Percentiles rank a stretch among this genome's conserved stretches.
Conservation (phyloP, 73 alveolate genomes). For the Paramecium caudatum region DNA sequence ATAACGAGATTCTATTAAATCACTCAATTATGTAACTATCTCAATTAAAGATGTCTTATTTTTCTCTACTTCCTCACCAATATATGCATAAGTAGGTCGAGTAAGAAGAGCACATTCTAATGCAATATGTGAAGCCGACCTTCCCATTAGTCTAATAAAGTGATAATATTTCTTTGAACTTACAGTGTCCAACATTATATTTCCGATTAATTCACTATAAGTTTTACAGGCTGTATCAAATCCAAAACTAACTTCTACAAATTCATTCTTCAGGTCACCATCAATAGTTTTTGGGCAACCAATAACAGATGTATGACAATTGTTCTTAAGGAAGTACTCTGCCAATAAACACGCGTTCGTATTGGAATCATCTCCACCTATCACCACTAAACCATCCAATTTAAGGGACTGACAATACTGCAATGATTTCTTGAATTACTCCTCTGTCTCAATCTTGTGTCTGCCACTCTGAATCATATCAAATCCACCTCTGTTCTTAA, state of each 20-base stretch:
- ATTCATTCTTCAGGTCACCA: slow-evolving; percentile 93
- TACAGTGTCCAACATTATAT: slow-evolving; percentile 89
- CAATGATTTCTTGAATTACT: slow-evolving; percentile 78
- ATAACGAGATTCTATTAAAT: slow-evolving; percentile 73
- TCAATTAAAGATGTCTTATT: slow-evolving; percentile 84
- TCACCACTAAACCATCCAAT: slow-evolving; percentile 97
- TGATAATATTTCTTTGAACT: slow-evolving; percentile 90
- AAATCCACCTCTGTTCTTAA: slow-evolving; percentile 99
- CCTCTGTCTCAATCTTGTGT: slow-evolving; percentile 90
- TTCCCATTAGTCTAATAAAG: slow-evolving; percentile 98
- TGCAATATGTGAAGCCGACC: slow-evolving; percentile 99
- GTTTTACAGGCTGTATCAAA: slow-evolving; percentile 92
- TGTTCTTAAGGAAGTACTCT: slow-evolving; percentile 92
- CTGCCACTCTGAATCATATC: slow-evolving; percentile 98
- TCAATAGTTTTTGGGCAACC: slow-evolving; percentile 99
- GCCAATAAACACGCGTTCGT: slow-evolving; percentile 92
- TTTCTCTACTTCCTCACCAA: slow-evolving; percentile 92
- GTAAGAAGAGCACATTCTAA: slow-evolving; percentile 91
- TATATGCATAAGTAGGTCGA: slow-evolving; percentile 23
- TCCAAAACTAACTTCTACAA: slow-evolving; percentile 69
- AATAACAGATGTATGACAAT: slow-evolving; percentile 88
- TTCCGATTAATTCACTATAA: slow-evolving; percentile 97
- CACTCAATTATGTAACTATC: slow-evolving; percentile 88
- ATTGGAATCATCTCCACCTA: slow-evolving; percentile 93
- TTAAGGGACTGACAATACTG: slow-evolving; percentile 82